These are phyloP conservation scores for Colletotrichum sp. DNA, from an alignment of 2,329 filamentous ascomycete genomes.

Conservation along the genomic window DNA sequence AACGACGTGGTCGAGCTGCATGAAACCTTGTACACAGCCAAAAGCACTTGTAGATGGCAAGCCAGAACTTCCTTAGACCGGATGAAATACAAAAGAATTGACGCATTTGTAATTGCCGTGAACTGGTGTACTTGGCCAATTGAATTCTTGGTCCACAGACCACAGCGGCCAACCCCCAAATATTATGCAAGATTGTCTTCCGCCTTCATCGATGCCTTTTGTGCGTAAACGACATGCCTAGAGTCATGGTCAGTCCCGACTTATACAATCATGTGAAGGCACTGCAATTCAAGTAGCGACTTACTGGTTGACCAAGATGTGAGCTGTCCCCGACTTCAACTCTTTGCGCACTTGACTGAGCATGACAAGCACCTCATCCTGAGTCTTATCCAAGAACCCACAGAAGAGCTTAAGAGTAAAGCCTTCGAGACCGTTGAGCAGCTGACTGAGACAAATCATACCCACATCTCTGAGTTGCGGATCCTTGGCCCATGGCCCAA, in stretches of 20 bases:
- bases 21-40: background rate
- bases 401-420: background rate
- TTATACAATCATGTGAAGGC: background rate
- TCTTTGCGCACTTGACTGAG: background rate
- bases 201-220: background rate
- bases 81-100: no score
- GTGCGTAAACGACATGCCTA: background rate
- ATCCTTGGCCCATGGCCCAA: background rate
- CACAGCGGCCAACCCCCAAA: background rate
- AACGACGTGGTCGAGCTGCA: background rate
- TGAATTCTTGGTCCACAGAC: background rate
- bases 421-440: background rate
- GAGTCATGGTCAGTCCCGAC: background rate
- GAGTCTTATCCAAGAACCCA: background rate
- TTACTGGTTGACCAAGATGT: background rate
- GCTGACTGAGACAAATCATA: background rate
- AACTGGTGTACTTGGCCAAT: background rate
- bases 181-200: background rate
- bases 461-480: background rate
- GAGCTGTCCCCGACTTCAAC: background rate
- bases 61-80: no score
- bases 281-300: background rate
- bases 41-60: background rate
- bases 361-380: background rate
- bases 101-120: no score